Evolutionary conservation across 371 early-diverging fungal species (phyloP).

Genomic region (Syncephalastrum monosporum): DNA sequence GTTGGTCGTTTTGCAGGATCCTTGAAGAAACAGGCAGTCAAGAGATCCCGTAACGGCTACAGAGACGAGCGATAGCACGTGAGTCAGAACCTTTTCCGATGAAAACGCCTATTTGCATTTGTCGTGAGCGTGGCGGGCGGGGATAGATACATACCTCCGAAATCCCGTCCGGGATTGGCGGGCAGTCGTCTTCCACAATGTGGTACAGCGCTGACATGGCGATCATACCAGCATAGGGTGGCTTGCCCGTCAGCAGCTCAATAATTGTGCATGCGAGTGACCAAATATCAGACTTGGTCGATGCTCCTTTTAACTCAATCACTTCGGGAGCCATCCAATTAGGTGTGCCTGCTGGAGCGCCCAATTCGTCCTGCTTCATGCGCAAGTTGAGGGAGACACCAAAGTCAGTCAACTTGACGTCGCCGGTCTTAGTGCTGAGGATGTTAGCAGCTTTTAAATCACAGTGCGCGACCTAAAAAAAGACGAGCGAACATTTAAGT

Average conservation of each 20-base stretch:
- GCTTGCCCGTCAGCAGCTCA: conserved; percentile 84
- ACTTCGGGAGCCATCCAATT: conserved; percentile 99
- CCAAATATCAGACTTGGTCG: conserved; percentile 88
- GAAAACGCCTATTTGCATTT: conserved; percentile 1
- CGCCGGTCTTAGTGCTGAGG: conserved; percentile 87
- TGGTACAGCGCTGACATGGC: conserved; percentile 86
- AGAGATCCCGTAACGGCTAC: conserved; percentile 64
- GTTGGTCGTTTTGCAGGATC: conserved; percentile 66
- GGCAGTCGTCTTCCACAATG: conserved; percentile 84
- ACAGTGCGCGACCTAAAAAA: conserved; percentile 76
- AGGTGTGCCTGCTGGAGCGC: conserved; percentile 84
- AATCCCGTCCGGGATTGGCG: conserved; percentile 76
- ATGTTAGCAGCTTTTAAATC: conserved; percentile 97
- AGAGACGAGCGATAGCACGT: neutral
- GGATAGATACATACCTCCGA: conserved; percentile 28
- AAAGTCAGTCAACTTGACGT: conserved; percentile 92
- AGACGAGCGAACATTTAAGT: too few relatives aligned
- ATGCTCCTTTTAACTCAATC: conserved; percentile 79
- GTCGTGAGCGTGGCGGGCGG: neutral
- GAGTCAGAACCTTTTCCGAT: neutral
- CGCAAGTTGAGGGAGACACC: conserved; percentile 85
- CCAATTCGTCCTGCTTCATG: conserved; percentile 58
- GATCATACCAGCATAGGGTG: conserved; percentile 80
- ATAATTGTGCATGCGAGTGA: conserved; percentile 85
- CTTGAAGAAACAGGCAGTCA: conserved; percentile 75